These are phyloP conservation scores for Zygnema circumcarinatum DNA, from an alignment of 139 green algal species.

Conservation along the genomic window DNA sequence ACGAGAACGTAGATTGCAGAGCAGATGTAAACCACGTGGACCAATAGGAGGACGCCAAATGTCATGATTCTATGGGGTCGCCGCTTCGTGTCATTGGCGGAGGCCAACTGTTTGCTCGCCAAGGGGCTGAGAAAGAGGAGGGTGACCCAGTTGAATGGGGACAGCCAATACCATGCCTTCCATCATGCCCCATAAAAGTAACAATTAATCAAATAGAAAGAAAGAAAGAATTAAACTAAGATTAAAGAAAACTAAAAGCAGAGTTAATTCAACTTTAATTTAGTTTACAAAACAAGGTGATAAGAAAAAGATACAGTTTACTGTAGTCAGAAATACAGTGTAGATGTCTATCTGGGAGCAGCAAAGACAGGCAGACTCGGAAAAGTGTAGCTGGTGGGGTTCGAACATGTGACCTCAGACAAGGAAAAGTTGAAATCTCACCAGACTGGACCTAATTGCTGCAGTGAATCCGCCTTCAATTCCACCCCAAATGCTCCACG, in stretches of 20 bases:
- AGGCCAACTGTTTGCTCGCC: not conserved
- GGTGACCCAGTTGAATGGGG: not conserved
- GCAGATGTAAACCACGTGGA: not conserved
- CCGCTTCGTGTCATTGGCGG: not conserved
- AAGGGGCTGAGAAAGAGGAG: not conserved
- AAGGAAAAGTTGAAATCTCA: too few species aligned
- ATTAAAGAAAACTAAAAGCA: not conserved
- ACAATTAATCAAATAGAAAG: not conserved
- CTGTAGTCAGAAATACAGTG: too few species aligned
- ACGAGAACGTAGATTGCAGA: not conserved
- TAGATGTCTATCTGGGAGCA: too few species aligned
- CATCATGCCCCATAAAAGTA: too few species aligned
- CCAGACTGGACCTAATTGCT: not conserved
- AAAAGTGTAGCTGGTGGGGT: too few species aligned
- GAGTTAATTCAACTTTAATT: too few species aligned
- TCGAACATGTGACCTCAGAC: too few species aligned
- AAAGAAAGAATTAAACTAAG: not conserved
- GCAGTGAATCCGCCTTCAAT: not conserved
- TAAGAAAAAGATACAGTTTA: too few species aligned
- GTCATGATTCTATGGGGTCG: not conserved
- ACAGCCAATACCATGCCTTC: not conserved
- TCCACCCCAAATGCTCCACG: not conserved
- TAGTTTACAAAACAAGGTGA: too few species aligned
- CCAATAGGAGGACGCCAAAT: not conserved
- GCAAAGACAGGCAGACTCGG: too few species aligned